A percentile compares a stretch with the other conserved stretches of the same genome.
Evolutionary conservation across 257 asterid genomes (phyloP).

Genomic region (Solanum peruvianum): DNA sequence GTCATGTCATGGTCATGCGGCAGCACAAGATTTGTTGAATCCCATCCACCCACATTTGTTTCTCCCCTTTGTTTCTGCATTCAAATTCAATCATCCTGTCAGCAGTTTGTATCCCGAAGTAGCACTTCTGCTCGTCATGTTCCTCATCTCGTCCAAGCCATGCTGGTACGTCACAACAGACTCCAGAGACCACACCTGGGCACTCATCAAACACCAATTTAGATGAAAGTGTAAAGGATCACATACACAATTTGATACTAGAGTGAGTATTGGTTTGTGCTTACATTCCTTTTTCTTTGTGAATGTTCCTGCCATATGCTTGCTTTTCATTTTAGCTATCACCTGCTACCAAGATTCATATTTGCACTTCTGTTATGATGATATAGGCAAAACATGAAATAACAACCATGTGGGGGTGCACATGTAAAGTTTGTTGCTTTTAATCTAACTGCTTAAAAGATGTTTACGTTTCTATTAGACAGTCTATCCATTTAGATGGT

Average conservation of each 20-base stretch:
- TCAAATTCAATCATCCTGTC: conserved; percentile 73
- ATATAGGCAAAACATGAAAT: background rate
- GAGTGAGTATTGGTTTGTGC: background rate
- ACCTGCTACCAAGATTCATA: conserved; percentile 35
- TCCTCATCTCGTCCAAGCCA: conserved; percentile 70
- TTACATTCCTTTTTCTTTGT: conserved; percentile 88
- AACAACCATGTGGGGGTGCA: background rate
- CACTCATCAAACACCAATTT: background rate
- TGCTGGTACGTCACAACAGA: conserved; percentile 43
- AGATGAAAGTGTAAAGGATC: background rate
- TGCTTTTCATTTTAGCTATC: conserved; percentile 81
- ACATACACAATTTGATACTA: background rate
- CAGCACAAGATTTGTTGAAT: conserved; percentile 61
- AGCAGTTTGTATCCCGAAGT: conserved; percentile 66
- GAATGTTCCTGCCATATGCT: conserved; percentile 82
- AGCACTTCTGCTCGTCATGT: conserved; percentile 38
- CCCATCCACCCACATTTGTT: conserved; percentile 74
- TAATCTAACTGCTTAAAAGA: background rate
- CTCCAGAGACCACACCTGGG: conserved; percentile 49
- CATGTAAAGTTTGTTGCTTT: background rate
- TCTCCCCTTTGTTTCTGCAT: conserved; percentile 59
- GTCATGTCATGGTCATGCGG: conserved; percentile 20
- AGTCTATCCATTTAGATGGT: background rate
- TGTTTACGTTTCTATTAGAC: background rate
- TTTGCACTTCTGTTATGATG: background rate